Base-by-base conservation (phyloP, 2,329 filamentous ascomycete genomes). In the Paecilomyces sp. region DNA sequence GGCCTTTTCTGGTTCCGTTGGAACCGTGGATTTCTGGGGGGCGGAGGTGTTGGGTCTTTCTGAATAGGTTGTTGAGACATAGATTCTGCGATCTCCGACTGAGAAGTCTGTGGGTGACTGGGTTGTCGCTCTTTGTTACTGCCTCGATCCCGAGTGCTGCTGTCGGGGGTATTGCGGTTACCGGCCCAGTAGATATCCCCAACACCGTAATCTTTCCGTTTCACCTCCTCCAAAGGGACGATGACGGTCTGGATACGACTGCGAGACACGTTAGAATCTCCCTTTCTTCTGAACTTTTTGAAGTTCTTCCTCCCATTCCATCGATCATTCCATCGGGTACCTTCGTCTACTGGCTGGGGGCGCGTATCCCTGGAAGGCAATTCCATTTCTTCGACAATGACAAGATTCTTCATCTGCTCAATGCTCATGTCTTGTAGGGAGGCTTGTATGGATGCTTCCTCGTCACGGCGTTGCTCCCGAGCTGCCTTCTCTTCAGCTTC, bases 261-360 rank as follows among this genome's bases (percentile, higher is more conserved):
- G n/a, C 77, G 75, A 55, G 68, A 65, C 55, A 65, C 66, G 7
- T 69, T 66, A 0, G 73, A 57, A 62, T 72, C 69, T 65, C 74
- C 66, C 58, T 72, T 70, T 54, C 71, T 66, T 41, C 75, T 62
- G 70, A 99, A 99, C 67, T 86, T 89, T 74, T 99, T 99, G 78
- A 96, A 99, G 70, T 99, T 97, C 74, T 91, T 93, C 52, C 93
- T 83, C 0, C 93, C 94, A 70, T 97, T 96, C 94, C 94, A 99
- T 47, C 82, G 82, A 0, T 91, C 86, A 65, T 97, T 85, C 92
- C 93, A 97, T 50, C 90, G 82, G 4, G 87, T 84, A 18, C 81
- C 75, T 34, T 73, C 73, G n/a, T 77, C 70, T 57, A 75, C 64
- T n/a, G 75, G 67, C 64, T 62, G 65, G 62, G 57, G 67, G 67